Conservation (phyloP, 192 early-diverging fungal genomes). For the Pilobolus umbonatus region DNA sequence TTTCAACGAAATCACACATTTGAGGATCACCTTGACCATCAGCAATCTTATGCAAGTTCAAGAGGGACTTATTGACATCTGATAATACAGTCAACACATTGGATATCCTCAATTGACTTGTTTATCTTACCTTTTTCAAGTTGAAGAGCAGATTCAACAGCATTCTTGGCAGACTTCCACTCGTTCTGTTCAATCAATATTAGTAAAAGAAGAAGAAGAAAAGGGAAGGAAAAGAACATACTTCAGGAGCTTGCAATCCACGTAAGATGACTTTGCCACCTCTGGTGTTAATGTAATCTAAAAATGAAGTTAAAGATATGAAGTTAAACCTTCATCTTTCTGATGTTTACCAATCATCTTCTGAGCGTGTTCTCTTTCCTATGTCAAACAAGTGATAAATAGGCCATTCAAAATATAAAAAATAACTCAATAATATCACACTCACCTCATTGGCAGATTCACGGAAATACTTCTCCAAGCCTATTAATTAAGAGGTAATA, state of each 20-base stretch:
- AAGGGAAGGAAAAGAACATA: constrained; percentile 2
- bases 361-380: constrained; percentile 35
- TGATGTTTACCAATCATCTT: constrained; percentile 25
- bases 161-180: constrained; percentile 54
- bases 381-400: too few relatives aligned
- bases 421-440: too few relatives aligned
- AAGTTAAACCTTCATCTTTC: background rate
- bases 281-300: constrained; percentile 52
- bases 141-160: constrained; percentile 51
- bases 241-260: constrained; percentile 47
- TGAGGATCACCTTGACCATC: constrained; percentile 51
- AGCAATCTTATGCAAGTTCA: constrained; percentile 49
- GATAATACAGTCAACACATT: background rate
- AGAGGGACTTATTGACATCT: constrained; percentile 56
- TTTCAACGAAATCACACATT: constrained; percentile 50
- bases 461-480: constrained; percentile 50
- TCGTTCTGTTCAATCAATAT: constrained; percentile 22
- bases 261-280: constrained; percentile 51
- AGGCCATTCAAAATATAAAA: too few relatives aligned
- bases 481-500: constrained; percentile 4
- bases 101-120: background rate
- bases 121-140: constrained; percentile 45
- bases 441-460: constrained; percentile 46
- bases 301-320: background rate
- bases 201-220: constrained; percentile 1